Percentiles rank a stretch among this genome's conserved stretches.
Conservation (phyloP, 163 green algal species). For the Scenedesmus sp. region DNA sequence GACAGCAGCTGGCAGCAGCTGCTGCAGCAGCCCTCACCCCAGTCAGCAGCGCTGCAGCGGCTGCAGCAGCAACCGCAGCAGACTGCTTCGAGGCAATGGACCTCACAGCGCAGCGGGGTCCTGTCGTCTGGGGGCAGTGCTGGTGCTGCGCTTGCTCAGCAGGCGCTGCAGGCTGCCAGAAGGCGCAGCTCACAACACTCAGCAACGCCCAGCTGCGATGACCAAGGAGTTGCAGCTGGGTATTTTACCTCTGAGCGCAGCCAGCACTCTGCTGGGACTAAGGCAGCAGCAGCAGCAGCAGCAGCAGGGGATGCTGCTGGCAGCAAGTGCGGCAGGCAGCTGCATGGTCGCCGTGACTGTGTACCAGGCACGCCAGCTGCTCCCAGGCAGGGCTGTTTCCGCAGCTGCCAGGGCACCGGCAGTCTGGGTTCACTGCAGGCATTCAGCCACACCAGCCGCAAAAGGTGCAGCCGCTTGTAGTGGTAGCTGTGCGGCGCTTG, state of each 20-base stretch:
- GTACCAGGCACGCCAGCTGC: not conserved
- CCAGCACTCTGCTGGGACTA: not conserved
- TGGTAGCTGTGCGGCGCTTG: constrained; percentile 33
- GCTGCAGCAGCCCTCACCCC: not conserved
- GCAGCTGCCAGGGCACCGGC: not conserved
- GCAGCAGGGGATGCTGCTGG: not conserved
- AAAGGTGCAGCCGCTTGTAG: constrained; percentile 29
- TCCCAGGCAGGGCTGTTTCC: not conserved
- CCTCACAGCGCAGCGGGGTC: not conserved
- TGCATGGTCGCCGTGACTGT: not conserved
- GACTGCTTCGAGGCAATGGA: not conserved
- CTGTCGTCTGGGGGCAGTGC: not conserved
- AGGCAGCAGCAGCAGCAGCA: not conserved
- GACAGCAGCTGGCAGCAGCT: constrained; percentile 10
- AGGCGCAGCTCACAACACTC: not conserved
- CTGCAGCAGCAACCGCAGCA: constrained; percentile 12
- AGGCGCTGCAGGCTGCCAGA: constrained; percentile 23
- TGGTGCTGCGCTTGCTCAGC: constrained; percentile 11
- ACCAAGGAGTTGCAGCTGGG: not conserved
- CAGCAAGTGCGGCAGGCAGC: not conserved
- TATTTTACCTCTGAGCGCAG: not conserved
- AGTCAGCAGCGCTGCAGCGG: not conserved
- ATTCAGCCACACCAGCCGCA: constrained; percentile 4
- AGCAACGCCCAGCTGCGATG: not conserved
- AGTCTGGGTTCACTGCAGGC: not conserved